Evolutionary conservation across 192 early-diverging fungal genomes (phyloP).

Genomic region (Linnemannia schmuckeri): DNA sequence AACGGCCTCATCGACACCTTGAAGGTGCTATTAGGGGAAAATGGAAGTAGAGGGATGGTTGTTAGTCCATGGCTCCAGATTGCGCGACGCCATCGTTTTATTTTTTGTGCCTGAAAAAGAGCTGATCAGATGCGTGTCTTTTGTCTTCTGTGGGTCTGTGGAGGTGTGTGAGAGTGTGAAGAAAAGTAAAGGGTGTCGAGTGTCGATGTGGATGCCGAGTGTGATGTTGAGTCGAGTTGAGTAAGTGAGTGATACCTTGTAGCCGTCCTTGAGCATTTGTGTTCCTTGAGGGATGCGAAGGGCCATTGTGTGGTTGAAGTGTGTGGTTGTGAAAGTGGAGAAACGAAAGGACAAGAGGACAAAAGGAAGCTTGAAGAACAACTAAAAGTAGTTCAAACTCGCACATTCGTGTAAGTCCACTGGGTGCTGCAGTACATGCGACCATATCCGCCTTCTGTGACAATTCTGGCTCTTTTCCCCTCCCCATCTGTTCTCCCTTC

Average conservation of each 20-base stretch:
- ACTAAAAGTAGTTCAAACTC: background rate
- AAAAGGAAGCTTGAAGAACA: constrained; percentile 5
- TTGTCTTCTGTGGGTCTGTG: background rate
- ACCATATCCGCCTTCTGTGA: background rate
- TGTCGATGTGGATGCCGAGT: background rate
- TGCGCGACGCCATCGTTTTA: constrained; percentile 14
- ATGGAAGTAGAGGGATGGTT: background rate
- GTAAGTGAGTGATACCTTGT: constrained; percentile 31
- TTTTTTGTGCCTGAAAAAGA: background rate
- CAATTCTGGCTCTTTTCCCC: background rate
- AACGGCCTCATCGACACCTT: constrained; percentile 97
- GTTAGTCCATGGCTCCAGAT: background rate
- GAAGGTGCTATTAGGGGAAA: constrained; percentile 74
- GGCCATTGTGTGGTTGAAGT: constrained; percentile 30
- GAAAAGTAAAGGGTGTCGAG: no score
- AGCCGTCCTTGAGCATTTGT: constrained; percentile 58
- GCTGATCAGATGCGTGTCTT: constrained; percentile 36
- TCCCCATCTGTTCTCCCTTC: background rate
- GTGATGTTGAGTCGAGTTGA: background rate
- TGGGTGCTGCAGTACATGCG: background rate
- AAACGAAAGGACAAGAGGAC: background rate
- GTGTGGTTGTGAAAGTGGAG: background rate
- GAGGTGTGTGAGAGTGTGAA: background rate
- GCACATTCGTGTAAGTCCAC: no score
- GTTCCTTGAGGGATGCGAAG: constrained; percentile 57